phyloP scores from a whole-genome alignment of 352 stramenopile genomes.

The Elongisporangium anandrum region DNA sequence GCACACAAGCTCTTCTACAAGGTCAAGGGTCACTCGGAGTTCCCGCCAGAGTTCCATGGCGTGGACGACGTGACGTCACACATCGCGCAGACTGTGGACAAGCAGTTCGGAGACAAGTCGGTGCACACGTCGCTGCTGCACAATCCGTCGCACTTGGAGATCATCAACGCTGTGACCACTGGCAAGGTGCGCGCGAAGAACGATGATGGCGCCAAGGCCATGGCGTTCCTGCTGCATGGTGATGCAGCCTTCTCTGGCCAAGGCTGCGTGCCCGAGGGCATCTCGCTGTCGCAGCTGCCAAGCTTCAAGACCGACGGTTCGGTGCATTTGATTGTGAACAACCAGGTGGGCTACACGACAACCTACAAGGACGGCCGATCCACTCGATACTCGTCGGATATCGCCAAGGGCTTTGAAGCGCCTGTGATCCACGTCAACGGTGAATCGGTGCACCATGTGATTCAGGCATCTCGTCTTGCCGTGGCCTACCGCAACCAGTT shows the following conservation, averaged over 20 bases:
- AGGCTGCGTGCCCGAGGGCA: slow-evolving; percentile 73
- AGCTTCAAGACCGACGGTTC: slow-evolving; percentile 74
- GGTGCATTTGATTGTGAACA: slow-evolving; percentile 88
- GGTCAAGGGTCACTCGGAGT: slow-evolving; percentile 72
- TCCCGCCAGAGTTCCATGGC: slow-evolving; percentile 46
- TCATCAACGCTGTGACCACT: slow-evolving; percentile 81
- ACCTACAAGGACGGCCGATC: slow-evolving; percentile 72
- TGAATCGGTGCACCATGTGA: slow-evolving; percentile 73
- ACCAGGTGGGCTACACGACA: slow-evolving; percentile 90
- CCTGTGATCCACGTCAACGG: slow-evolving; percentile 89
- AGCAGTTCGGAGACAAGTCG: slow-evolving; percentile 42
- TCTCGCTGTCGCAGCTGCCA: slow-evolving; percentile 74
- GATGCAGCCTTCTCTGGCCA: slow-evolving; percentile 86
- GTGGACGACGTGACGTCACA: slow-evolving; percentile 86
- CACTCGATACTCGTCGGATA: slow-evolving; percentile 80
- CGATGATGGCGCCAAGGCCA: slow-evolving; percentile 54
- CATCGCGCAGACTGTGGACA: slow-evolving; percentile 74
- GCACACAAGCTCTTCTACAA: slow-evolving; percentile 83
- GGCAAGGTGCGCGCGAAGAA: slow-evolving; percentile 85
- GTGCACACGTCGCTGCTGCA: slow-evolving; percentile 84
- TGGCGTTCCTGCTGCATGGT: slow-evolving; percentile 83
- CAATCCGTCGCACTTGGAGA: slow-evolving; percentile 87
- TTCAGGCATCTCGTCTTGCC: slow-evolving; percentile 67
- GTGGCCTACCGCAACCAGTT: slow-evolving; percentile 83
- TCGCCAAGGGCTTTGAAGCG: slow-evolving; percentile 78